These are phyloP conservation scores for Tilletia setariae DNA, from an alignment of 1,284 basidiomycete species.

Conservation along the genomic window DNA sequence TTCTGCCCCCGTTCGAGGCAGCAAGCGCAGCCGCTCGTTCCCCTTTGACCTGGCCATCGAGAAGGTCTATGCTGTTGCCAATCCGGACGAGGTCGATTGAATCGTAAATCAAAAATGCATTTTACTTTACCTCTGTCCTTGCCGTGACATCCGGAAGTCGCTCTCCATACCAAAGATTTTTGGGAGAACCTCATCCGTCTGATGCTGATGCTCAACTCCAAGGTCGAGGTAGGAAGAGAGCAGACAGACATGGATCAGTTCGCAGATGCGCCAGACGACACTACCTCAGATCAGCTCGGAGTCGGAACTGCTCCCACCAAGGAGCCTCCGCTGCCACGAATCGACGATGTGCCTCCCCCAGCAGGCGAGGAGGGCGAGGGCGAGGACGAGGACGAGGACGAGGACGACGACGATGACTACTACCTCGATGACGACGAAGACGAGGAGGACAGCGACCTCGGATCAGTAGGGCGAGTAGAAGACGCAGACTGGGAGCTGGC, in stretches of 20 bases:
- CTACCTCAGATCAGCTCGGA: not conserved
- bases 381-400: slow-evolving; percentile 19
- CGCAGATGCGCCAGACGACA: slow-evolving; percentile 9
- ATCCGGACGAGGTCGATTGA: slow-evolving; percentile 30
- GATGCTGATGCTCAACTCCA: not conserved
- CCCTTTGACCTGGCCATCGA: slow-evolving; percentile 58
- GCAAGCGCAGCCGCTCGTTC: slow-evolving; percentile 37
- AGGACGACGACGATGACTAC: slow-evolving; percentile 29
- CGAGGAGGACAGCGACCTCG: slow-evolving; percentile 8
- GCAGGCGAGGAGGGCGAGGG: slow-evolving; percentile 23
- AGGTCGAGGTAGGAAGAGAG: not conserved
- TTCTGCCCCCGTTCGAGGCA: slow-evolving; percentile 26
- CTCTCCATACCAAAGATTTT: not conserved
- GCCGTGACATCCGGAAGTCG: not conserved
- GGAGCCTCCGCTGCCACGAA: slow-evolving; percentile 26
- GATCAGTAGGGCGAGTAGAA: slow-evolving; percentile 36
- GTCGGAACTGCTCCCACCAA: no score
- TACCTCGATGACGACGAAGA: slow-evolving; percentile 22
- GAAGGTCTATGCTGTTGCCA: slow-evolving; percentile 47
- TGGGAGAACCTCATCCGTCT: slow-evolving; percentile 2
- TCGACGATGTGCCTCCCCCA: slow-evolving; percentile 23
- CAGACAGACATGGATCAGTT: slow-evolving; percentile 11
- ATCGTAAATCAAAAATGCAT: not conserved
- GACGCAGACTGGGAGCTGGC: slow-evolving; percentile 53
- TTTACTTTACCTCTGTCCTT: not conserved